Evolutionary conservation across 2,329 filamentous ascomycete genomes (phyloP), one percentile per base, ranked within the genome.

Genomic region (Arthrobotrys entomopaga): DNA sequence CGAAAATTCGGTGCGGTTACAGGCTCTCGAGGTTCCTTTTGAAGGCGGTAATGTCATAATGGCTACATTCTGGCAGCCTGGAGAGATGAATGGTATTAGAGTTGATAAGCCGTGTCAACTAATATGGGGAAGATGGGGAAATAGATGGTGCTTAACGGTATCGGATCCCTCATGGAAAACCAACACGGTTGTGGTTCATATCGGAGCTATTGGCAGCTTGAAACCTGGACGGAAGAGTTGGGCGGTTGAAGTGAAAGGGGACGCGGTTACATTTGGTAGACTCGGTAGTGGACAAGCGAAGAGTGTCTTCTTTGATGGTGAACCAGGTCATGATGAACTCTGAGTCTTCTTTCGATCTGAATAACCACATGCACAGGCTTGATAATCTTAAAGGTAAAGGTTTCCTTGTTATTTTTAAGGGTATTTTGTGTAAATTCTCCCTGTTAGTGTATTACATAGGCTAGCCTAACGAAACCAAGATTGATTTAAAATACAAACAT

Each of bases 21-120:
- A 75, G 24, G 75, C 75, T 52, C 34, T 76, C 8, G 49, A 50
- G 20, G 42, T 22, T 34, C 15, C 13, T 4, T 71, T 66, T 29
- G 58, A 71, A 11, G 40, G 38, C 15, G 61, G 65, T 15, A 56
- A 67, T 10, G 22, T 73, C 4, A 42, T 19, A 2, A 61, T 76
- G 64, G 65, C 49, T 26, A 76, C 70, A 2, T 75, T 76, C 42
- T 76, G 75, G 75, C 22, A 16, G 5, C 7, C 59, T 5, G 70
- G 65, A 10, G 49, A 58, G 8, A 13, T 66, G 10, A 57, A 61
- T 19, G 69, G 69, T 4, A 22, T 73, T 3, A 52, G 13, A 13
- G 69, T 53, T 16, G 69, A 66, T 1, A 49, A 63, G 16, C 3
- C 26, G 0, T 73, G 69, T 66, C 69, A 73, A 22, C 16, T 73